Percentiles rank a stretch among this genome's conserved stretches.
Evolutionary conservation across 345 rosid species (phyloP).

Genomic region (Populus pruinosa): DNA sequence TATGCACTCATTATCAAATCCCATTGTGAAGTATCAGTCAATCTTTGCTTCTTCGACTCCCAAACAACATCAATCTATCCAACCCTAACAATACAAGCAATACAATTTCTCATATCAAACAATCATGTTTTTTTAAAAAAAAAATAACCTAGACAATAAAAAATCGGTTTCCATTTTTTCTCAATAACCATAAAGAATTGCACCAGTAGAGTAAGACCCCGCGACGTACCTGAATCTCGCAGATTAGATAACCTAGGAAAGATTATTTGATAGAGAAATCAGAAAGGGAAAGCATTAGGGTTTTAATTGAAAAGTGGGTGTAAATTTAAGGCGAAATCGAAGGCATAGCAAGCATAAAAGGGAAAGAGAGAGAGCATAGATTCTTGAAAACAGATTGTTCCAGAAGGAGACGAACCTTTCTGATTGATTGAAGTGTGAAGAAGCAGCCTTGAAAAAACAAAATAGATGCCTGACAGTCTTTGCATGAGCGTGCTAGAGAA

Average conservation of each 20-base stretch:
- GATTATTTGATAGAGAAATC: background rate
- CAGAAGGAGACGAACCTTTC: background rate
- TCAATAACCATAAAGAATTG: background rate
- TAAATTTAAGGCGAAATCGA: background rate
- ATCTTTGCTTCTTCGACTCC: background rate
- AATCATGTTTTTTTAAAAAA: background rate
- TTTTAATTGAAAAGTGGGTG: background rate
- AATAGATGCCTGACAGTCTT: too few relatives aligned
- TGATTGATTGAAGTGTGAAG: too few relatives aligned
- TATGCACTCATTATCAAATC: constrained; percentile 74
- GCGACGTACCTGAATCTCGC: background rate
- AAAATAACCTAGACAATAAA: too few relatives aligned
- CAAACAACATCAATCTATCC: background rate
- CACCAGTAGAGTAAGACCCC: background rate
- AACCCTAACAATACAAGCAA: background rate
- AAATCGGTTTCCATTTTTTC: too few relatives aligned
- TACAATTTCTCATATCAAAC: background rate
- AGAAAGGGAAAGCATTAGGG: background rate
- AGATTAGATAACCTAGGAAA: background rate
- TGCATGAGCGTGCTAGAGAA: background rate
- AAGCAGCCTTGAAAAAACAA: too few relatives aligned
- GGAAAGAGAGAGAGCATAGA: background rate
- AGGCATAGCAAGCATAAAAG: background rate
- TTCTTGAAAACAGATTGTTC: background rate
- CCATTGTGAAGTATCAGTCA: constrained; percentile 35